Base-by-base conservation (phyloP, 495 filamentous ascomycete species). In the Talaromyces adpressus region DNA sequence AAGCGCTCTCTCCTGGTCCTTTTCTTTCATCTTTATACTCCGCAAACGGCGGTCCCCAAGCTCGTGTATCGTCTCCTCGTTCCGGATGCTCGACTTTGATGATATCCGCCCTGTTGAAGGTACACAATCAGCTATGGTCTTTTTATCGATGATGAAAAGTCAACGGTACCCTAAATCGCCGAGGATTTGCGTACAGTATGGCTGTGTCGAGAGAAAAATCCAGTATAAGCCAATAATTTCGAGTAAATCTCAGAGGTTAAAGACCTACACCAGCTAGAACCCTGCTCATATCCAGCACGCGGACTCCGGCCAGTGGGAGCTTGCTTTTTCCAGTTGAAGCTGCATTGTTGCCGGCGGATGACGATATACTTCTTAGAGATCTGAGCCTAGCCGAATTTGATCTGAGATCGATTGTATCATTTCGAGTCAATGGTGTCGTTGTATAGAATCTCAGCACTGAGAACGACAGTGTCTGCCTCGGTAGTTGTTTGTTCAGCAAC, bases 81-180 rank as follows among this genome's bases (percentile, higher is more conserved):
- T 81, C 85, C 6, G 94, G 95, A 75, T 98, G 95, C 73, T 98
- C 94, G 61, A 98, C 84, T 73, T 98, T 98, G 76, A 98, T 96
- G 2, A 98, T 85, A 65, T 98, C 93, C 62, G 94, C 94, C 54
- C 93, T 97, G 62, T 56, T 5, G 45, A 27, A n/a, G 11, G 75
- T 67, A 62, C 59, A 70, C 47, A 65, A 59, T 62, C 11, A 34
- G 32, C 30, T 23, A 20, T 39, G 64, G 9, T 20, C 12, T 7
- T 45, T 25, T 11, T 3, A 9, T 22, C n/a, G 25, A 32, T 45
- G 47, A 18, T 36, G 47, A 39, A 30, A 59, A 65, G 68, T 72
- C 78, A 69, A 56, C n/a, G 22, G 11, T 88, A 97, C 94, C 94
- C 94, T 69, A 98, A 81, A 73, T 98, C 94, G 65, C 94, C 94